These are phyloP conservation scores for Dendrostoma leiphaemia DNA, from an alignment of 2,329 filamentous ascomycete genomes.

Conservation along the genomic window DNA sequence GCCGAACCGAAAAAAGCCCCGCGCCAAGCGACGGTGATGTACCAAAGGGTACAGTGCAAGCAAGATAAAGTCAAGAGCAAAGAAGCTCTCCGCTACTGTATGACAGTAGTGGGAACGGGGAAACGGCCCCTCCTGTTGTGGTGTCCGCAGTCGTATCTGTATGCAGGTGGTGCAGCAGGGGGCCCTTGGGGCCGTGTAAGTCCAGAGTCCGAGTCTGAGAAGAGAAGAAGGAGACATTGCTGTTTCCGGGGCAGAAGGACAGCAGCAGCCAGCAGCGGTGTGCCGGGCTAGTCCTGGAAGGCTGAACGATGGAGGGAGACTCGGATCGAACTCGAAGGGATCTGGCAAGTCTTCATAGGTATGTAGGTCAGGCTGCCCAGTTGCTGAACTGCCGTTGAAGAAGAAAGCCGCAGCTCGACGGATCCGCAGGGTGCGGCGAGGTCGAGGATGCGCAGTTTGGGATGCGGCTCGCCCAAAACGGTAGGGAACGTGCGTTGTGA, in stretches of 20 bases:
- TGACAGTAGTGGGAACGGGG: background rate
- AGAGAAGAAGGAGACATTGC: background rate
- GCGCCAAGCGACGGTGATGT: slow-evolving; percentile 16
- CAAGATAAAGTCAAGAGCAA: background rate
- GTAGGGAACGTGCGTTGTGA: slow-evolving; percentile 13
- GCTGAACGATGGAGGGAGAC: background rate
- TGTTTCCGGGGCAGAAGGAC: background rate
- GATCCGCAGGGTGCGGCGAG: too few species aligned
- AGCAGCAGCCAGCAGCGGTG: background rate
- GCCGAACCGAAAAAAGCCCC: background rate
- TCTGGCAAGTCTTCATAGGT: too few species aligned
- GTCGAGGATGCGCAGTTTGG: too few species aligned
- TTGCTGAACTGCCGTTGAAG: background rate
- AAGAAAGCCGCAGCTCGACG: too few species aligned
- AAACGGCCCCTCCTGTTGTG: background rate
- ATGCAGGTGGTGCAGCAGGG: background rate
- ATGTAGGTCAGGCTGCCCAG: too few species aligned
- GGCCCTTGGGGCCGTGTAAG: background rate
- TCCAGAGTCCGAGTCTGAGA: background rate
- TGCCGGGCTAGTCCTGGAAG: background rate
- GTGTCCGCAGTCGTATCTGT: slow-evolving; percentile 4
- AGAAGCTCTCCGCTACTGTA: background rate
- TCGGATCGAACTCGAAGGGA: too few species aligned
- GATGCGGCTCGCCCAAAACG: slow-evolving; percentile 27
- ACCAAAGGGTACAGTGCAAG: slow-evolving; percentile 6